Percentiles rank a stretch among this genome's conserved stretches.
Conservation (phyloP, 2,329 filamentous ascomycete genomes). For the Albophoma yamanashiensis region DNA sequence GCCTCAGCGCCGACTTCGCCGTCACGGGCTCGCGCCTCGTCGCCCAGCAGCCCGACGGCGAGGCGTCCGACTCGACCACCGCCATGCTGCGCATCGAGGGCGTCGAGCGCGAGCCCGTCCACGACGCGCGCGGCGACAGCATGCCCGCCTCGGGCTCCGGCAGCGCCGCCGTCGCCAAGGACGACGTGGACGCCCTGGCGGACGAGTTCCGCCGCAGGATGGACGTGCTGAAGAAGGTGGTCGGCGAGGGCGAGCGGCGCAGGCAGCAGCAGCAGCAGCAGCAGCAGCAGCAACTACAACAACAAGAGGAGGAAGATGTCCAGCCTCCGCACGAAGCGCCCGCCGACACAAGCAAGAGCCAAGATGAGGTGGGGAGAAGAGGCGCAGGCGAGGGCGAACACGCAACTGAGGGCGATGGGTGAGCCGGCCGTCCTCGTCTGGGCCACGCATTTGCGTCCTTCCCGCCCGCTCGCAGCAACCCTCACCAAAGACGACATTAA, state of each 20-base stretch:
- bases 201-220: constrained; percentile 50
- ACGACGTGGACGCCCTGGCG: constrained; percentile 40
- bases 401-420: neutral
- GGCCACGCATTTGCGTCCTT: neutral
- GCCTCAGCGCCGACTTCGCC: constrained; percentile 64
- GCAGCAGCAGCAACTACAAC: neutral
- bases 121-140: constrained; percentile 12
- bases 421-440: neutral
- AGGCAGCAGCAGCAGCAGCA: constrained; percentile 8
- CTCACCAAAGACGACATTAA: neutral
- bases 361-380: neutral
- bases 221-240: constrained; percentile 40
- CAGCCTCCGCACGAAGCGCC: neutral
- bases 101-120: constrained; percentile 25
- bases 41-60: constrained; percentile 28
- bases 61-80: constrained; percentile 12
- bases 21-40: constrained; percentile 35
- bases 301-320: too few species aligned
- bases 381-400: neutral
- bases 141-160: constrained; percentile 18
- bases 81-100: constrained; percentile 25
- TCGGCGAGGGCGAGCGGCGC: constrained; percentile 38
- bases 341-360: neutral
- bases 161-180: constrained; percentile 19
- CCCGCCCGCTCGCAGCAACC: neutral